Percentiles rank a stretch among this genome's conserved stretches.
These are phyloP conservation scores for Camellia sinensis DNA, from an alignment of 148 eudicot genomes.

Conservation along the genomic window DNA sequence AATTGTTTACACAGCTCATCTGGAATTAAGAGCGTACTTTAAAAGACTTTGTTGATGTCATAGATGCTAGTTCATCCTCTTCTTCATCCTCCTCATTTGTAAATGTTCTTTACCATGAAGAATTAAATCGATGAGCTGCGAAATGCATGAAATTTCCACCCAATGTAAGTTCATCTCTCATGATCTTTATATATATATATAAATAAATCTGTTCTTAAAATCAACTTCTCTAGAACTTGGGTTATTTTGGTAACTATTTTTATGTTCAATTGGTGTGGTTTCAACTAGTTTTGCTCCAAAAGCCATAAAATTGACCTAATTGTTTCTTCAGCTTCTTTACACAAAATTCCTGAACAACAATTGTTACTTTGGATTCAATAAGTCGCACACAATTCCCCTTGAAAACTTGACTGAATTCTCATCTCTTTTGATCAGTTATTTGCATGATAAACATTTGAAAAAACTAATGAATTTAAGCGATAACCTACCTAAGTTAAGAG, in stretches of 20 bases:
- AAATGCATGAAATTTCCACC: background rate
- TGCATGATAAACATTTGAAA: too few relatives aligned
- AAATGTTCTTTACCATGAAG: background rate
- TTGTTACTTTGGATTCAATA: background rate
- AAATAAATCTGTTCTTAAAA: background rate
- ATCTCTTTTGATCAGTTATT: too few relatives aligned
- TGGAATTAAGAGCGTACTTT: constrained; percentile 9
- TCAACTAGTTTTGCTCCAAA: background rate
- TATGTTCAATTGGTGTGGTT: background rate
- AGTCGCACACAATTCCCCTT: too few relatives aligned
- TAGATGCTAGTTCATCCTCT: background rate
- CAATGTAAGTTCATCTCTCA: constrained; percentile 14
- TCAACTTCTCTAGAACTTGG: background rate
- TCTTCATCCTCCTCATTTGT: background rate
- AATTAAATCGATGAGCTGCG: constrained; percentile 1
- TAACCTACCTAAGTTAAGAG: background rate
- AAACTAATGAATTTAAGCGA: too few relatives aligned
- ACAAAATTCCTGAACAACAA: background rate
- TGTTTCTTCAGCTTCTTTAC: background rate
- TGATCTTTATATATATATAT: background rate
- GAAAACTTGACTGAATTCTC: too few relatives aligned
- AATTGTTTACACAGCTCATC: constrained; percentile 7
- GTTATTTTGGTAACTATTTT: background rate
- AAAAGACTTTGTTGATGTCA: background rate
- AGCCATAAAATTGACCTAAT: background rate